Evolutionary conservation across 345 rosid genomes (phyloP), one percentile per base, ranked within the genome.

Genomic region (Chamaenerion angustifolium): DNA sequence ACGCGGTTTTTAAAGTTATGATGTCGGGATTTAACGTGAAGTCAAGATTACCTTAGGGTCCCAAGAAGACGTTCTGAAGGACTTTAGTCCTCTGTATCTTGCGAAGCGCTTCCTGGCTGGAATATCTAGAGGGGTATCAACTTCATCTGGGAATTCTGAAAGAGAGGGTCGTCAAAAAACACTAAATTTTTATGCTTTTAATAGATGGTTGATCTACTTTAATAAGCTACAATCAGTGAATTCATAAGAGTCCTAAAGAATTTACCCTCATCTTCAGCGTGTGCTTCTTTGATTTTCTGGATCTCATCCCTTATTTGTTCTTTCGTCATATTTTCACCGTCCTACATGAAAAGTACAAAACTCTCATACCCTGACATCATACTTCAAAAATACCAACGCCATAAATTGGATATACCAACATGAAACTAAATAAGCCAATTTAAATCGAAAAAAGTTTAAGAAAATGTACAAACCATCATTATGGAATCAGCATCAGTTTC

Each of bases 91-190:
- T 68, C 96, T 86, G 70, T 73, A 86, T 72, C 87, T 82, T 13
- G 87, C 85, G 50, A 90, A 86, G 19, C 96, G 96, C 67, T 75
- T 80, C 74, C 93, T 75, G 43, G 93, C 98, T 43, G 85, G 89
- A 65, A 72, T 62, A 75, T 86, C 98, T 49, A 80, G 23, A 14
- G 98, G 98, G 44, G 92, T 76, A 43, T 81, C 98, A 57, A 90
- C 96, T 75, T 90, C 95, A 67, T 86, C 98, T 0, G 98, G 98
- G 68, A 48, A 90, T 71, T 90, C 98, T 90, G 83, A 18, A 56
- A 13, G 40, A 46, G n/a, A 10, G 46, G 35, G 11, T 11, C 16
- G 43, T n/a, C 18, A 14, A 6, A 37, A 4, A 15, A 13, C 23
- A 50, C 15, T 12, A 10, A 4, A 14, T 15, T 25, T 11, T 12